phyloP scores from a whole-genome alignment of 1,139 yeast genomes.

The Taphrina betulina region DNA sequence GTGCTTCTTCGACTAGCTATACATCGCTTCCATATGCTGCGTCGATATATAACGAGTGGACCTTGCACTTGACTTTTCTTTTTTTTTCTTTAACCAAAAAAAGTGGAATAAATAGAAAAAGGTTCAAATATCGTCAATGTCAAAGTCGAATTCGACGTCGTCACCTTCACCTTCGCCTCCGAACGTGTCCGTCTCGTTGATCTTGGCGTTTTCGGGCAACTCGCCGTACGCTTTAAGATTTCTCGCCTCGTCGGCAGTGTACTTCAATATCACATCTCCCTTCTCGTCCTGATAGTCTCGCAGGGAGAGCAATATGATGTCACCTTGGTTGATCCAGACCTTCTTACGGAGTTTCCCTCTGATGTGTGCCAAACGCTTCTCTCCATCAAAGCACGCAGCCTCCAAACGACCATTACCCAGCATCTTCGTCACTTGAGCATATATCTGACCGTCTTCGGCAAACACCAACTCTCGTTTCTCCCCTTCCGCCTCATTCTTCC shows the following conservation, averaged over 20 bases:
- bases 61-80: too few species aligned
- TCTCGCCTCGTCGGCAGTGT: conserved; percentile 97
- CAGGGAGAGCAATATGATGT: conserved; percentile 87
- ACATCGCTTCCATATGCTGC: too few species aligned
- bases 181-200: conserved; percentile 95
- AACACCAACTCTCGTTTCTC: conserved; percentile 90
- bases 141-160: conserved; percentile 97
- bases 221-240: conserved; percentile 94
- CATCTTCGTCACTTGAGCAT: conserved; percentile 98
- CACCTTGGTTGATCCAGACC: conserved; percentile 98
- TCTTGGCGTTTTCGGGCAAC: conserved; percentile 83
- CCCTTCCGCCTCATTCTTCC: conserved; percentile 89
- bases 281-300: conserved; percentile 99
- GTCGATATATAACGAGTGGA: too few species aligned
- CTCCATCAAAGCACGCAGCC: conserved; percentile 91
- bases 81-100: too few species aligned
- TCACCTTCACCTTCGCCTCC: conserved; percentile 90
- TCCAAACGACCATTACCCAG: conserved; percentile 97
- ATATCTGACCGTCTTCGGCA: conserved; percentile 97
- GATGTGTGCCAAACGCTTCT: conserved; percentile 91
- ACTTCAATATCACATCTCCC: conserved; percentile 97
- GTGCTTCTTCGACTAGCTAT: too few species aligned
- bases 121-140: conserved; percentile 66
- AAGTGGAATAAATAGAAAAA: too few species aligned
- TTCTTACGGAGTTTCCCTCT: conserved; percentile 99